Percentiles rank a stretch among this genome's conserved stretches.
These are phyloP conservation scores for Periconia sp. DNA, from an alignment of 2,329 filamentous ascomycete genomes.

Conservation along the genomic window DNA sequence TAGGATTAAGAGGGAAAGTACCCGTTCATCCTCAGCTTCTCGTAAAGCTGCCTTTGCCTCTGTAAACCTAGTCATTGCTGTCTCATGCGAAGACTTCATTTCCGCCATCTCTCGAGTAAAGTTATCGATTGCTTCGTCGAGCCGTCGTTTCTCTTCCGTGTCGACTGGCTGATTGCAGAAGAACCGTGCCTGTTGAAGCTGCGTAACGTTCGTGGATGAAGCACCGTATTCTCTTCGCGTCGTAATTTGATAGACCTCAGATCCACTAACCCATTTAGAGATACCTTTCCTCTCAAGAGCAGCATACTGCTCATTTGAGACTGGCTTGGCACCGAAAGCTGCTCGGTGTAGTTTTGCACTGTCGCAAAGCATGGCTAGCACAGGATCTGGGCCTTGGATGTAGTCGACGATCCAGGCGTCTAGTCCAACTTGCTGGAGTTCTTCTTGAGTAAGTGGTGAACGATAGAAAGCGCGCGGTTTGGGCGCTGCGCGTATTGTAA, in stretches of 20 bases:
- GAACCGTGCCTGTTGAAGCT: slow-evolving; percentile 65
- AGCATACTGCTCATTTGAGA: slow-evolving; percentile 72
- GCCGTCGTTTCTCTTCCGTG: slow-evolving; percentile 63
- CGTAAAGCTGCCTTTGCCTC: slow-evolving; percentile 40
- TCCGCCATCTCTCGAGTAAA: slow-evolving; percentile 47
- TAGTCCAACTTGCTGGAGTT: slow-evolving; percentile 68
- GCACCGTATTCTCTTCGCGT: slow-evolving; percentile 83
- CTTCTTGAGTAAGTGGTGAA: slow-evolving; percentile 60
- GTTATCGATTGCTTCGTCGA: slow-evolving; percentile 60
- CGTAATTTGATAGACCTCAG: slow-evolving; percentile 60
- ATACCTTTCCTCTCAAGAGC: slow-evolving; percentile 66
- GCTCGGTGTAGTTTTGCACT: slow-evolving; percentile 72
- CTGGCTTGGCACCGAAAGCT: slow-evolving; percentile 68
- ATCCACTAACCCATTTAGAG: slow-evolving; percentile 72
- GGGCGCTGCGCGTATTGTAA: slow-evolving; percentile 72
- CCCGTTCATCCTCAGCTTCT: slow-evolving; percentile 32
- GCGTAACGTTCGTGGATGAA: slow-evolving; percentile 70
- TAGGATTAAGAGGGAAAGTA: too few species aligned
- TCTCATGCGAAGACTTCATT: slow-evolving; percentile 50
- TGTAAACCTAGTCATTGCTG: slow-evolving; percentile 17
- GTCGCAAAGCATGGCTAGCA: slow-evolving; percentile 86
- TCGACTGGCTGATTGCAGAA: slow-evolving; percentile 85
- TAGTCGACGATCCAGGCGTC: slow-evolving; percentile 82
- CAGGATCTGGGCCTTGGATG: slow-evolving; percentile 78
- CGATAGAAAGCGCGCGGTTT: slow-evolving; percentile 62